Evolutionary conservation across 2,329 filamentous ascomycete species (phyloP), one percentile per base, ranked within the genome.

Genomic region (Kalaharituber pfeilii): DNA sequence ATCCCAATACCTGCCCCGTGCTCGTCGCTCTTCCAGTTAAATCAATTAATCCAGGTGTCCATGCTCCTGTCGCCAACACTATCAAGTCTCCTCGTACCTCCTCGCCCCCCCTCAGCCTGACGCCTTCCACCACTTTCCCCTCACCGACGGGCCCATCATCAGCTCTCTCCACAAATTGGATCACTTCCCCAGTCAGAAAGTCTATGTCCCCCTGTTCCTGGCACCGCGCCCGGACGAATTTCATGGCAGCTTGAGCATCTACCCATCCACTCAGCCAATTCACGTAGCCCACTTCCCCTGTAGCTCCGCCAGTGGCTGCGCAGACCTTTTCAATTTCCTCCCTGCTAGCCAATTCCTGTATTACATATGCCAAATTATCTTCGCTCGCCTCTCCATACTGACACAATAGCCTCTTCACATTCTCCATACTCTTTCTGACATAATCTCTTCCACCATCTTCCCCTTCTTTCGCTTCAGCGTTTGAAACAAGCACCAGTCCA

Each of bases 1-100:
- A 95, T 11, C 77, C 82, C 25, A 96, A 66, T 0, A 78, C 77
- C 64, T 96, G 89, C 13, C 86, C 89, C 0, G 86, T 94, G 2
- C 88, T 84, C 59, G 82, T 77, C 36, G 80, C 81, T 45, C 84
- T 77, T 25, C 86, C 85, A 49, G 80, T 73, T 0, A 95, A 72
- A 67, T 94, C 84, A 54, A 95, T 70, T 22, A 95, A 73, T 1
- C 77, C 75, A 2, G 81, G 77, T 1, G 84, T 86, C 88, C 89
- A 96, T 3, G 89, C 87, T 15, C 89, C 89, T 0, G 87, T 80
- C 0, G 89, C 87, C 2, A 94, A 74, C 53, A 95, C 73, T 29
- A 84, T 81, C 6, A 94, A 73, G 56, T 86, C 83, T 1, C 83
- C 84, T 3, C 68, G 69, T 5, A 86, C 59, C 8, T 65, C 69